Evolutionary conservation across 164 flowering plant genomes (phyloP).

Genomic region (Berberis thunbergii): DNA sequence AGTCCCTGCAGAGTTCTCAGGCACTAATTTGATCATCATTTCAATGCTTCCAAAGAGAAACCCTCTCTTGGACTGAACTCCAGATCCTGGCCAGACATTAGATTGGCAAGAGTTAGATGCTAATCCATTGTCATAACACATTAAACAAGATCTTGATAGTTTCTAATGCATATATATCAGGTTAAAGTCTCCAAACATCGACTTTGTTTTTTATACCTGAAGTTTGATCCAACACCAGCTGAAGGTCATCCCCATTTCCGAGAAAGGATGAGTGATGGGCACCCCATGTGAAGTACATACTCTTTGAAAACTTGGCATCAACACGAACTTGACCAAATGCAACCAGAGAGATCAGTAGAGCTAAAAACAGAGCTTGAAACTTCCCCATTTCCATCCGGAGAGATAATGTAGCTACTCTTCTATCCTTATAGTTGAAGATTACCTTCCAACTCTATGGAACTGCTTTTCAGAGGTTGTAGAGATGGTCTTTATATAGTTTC

Average conservation of each 20-base stretch:
- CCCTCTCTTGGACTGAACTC: not conserved
- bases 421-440: not conserved
- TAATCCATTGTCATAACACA: too few species aligned
- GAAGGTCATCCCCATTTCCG: conserved; percentile 35
- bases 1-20: conserved; percentile 10
- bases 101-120: not conserved
- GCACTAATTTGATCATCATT: conserved; percentile 2
- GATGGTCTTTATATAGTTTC: conserved; percentile 5
- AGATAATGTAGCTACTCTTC: not conserved
- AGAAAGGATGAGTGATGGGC: conserved; percentile 21
- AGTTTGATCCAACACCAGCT: conserved; percentile 38
- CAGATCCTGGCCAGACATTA: conserved; percentile 14
- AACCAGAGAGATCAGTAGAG: conserved; percentile 16
- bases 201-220: conserved; percentile 27
- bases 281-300: conserved; percentile 44
- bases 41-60: conserved; percentile 1
- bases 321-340: conserved; percentile 20
- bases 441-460: not conserved
- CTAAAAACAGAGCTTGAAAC: conserved; percentile 15
- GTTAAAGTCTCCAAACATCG: not conserved
- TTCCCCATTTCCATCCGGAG: conserved; percentile 16
- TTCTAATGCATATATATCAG: too few species aligned
- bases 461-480: not conserved
- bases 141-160: too few species aligned
- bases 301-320: conserved; percentile 29